Base-by-base conservation (phyloP, 441 rosid species). In the Flueggea neowawraea region DNA sequence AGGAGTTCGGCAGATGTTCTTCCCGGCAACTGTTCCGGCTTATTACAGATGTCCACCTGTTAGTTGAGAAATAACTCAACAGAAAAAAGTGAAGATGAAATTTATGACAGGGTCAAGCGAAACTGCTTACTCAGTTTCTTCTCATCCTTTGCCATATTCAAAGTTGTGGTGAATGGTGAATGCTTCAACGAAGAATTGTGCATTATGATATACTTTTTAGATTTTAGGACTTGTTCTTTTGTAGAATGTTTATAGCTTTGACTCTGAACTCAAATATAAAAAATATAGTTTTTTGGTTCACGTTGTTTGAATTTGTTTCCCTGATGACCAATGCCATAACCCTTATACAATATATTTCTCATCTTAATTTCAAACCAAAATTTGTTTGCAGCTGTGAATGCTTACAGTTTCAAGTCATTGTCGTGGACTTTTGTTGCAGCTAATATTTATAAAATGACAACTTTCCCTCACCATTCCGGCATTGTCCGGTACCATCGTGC, bases 1-100 rank as follows among this genome's bases (percentile, higher is more conserved):
- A 82, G 98, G 97, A 52, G 82, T 90, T 0, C 84, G 96, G 63
- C 98, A 92, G 65, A 86, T 92, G 98, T 88, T 92, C 72, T 88
- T 92, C 76, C 97, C 95, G 14, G 95, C 74, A 49, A 89, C 93
- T 1, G 87, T 89, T 47, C 95, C 91, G 15, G 95, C 98, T 8
- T 89, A 87, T 69, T 91, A 91, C 78, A 79, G 91, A 75, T 78
- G 81, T 60, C 88, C 96, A 45, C 85, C 84, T 4, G 71, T 64
- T 62, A 56, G 69, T 44, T 70, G 64, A 60, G 59, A 65, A 13
- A 10, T 52, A 31, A 44, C 10, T 52, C 33, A 32, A 4, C 16
- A 12, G 31, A 47, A 47, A 47, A 10, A 47, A 47, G 2, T 14
- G 28, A 33, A 55, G 33, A 16, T 11, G 16, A 22, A 22, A 22